phyloP scores from a whole-genome alignment of 2,329 filamentous ascomycete genomes.

The Thielaviopsis populi region DNA sequence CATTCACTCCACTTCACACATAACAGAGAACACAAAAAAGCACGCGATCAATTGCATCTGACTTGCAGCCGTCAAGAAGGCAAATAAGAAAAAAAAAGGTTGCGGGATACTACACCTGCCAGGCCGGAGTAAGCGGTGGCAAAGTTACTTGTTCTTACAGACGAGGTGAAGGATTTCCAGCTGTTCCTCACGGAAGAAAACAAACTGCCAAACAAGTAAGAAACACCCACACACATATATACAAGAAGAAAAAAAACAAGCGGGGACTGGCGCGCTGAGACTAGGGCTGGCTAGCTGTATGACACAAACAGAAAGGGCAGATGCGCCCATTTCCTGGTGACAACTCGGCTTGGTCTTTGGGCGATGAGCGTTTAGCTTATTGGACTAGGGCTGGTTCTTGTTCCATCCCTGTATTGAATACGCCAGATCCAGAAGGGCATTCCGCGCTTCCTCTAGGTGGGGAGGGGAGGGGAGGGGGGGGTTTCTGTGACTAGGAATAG shows the following conservation, averaged over 20 bases:
- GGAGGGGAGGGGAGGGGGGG: too few relatives aligned
- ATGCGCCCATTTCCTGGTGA: background rate
- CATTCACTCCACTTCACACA: background rate
- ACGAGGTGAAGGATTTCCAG: background rate
- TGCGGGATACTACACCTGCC: background rate
- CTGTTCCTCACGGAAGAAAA: background rate
- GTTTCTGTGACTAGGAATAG: conserved; percentile 2
- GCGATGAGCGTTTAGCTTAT: background rate
- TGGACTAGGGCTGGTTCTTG: background rate
- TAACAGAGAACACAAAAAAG: background rate
- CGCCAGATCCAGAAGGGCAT: background rate
- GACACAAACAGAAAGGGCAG: background rate
- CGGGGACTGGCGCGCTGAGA: background rate
- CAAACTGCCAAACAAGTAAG: background rate
- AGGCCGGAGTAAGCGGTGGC: background rate
- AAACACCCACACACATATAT: background rate
- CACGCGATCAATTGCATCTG: background rate
- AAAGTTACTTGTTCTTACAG: background rate
- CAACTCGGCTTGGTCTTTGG: background rate
- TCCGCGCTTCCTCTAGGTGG: conserved; percentile 1
- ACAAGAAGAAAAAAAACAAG: background rate
- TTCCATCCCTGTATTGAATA: background rate
- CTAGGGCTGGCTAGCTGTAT: background rate
- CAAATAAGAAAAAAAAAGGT: background rate
- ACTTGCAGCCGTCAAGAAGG: background rate